Conservation (phyloP, 2,329 filamentous ascomycete species). For the Apiospora pterosperma region DNA sequence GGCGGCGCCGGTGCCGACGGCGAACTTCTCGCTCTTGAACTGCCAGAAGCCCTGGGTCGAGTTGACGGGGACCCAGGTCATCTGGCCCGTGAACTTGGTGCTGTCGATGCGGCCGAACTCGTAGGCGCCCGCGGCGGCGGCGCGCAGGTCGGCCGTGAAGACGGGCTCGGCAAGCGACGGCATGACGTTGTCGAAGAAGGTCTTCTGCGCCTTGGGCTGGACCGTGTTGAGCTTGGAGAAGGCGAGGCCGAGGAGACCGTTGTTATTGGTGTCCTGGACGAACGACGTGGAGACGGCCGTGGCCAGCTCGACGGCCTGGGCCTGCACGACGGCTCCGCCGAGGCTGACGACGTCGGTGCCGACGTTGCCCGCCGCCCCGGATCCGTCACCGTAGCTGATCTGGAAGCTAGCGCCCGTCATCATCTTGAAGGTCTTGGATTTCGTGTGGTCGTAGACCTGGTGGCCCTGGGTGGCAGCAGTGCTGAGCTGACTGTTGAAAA, state of each 20-base stretch:
- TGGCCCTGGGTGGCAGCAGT: slow-evolving; percentile 22
- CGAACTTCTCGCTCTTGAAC: slow-evolving; percentile 30
- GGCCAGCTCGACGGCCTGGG: slow-evolving; percentile 29
- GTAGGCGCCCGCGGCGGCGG: slow-evolving; percentile 31
- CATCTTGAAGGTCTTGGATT: slow-evolving; percentile 24
- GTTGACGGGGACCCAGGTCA: slow-evolving; percentile 30
- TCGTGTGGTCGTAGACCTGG: slow-evolving; percentile 22
- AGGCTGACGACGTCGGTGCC: slow-evolving; percentile 33
- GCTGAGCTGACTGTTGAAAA: slow-evolving; percentile 32
- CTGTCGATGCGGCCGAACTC: slow-evolving; percentile 34
- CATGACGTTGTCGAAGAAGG: slow-evolving; percentile 32
- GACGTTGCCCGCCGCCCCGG: slow-evolving; percentile 28
- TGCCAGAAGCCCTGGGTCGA: slow-evolving; percentile 34
- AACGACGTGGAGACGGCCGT: slow-evolving; percentile 27
- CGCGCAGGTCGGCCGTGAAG: slow-evolving; percentile 31
- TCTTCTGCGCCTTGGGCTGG: slow-evolving; percentile 25
- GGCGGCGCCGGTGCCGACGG: slow-evolving; percentile 23
- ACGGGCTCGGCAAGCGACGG: slow-evolving; percentile 25
- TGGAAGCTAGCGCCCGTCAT: slow-evolving; percentile 26
- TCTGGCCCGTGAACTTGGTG: slow-evolving; percentile 28
- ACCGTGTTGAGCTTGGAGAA: slow-evolving; percentile 31
- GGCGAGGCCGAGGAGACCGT: slow-evolving; percentile 31
- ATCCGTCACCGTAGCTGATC: slow-evolving; percentile 31
- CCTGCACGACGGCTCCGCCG: slow-evolving; percentile 25
- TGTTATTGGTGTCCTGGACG: slow-evolving; percentile 24